A percentile compares a stretch with the other conserved stretches of the same genome.
phyloP scores from a whole-genome alignment of 331 rosid species.

The Quercus phellos region DNA sequence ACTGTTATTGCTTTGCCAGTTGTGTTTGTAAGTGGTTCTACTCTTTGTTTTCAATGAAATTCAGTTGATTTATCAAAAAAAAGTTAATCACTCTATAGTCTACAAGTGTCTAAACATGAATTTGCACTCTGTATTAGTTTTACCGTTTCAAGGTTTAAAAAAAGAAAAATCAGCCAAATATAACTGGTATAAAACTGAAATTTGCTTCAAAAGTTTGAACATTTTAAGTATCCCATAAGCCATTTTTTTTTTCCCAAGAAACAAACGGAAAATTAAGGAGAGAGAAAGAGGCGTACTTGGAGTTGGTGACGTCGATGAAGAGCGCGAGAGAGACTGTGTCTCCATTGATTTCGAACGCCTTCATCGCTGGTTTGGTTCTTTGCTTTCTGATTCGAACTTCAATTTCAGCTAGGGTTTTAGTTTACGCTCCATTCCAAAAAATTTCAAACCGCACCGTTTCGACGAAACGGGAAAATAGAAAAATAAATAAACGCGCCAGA shows the following conservation, averaged over 20 bases:
- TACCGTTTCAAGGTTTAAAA: neutral
- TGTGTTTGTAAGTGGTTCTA: no score
- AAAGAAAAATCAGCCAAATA: neutral
- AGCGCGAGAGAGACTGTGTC: constrained; percentile 57
- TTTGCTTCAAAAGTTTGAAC: neutral
- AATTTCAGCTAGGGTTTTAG: neutral
- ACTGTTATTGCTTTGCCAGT: no score
- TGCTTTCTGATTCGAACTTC: neutral
- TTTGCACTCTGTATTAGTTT: neutral
- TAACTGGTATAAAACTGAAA: neutral
- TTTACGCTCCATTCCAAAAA: neutral
- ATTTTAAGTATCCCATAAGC: neutral
- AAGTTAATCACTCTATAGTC: no score
- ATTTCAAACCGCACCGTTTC: neutral
- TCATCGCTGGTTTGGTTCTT: constrained; percentile 45
- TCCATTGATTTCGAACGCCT: constrained; percentile 52
- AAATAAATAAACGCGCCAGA: neutral
- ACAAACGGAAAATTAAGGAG: neutral
- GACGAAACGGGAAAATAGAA: neutral
- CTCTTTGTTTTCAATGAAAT: no score
- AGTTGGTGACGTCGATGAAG: constrained; percentile 63
- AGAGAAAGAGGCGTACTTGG: constrained; percentile 45
- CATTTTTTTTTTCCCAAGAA: neutral
- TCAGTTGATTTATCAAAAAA: no score
- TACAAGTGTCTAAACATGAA: no score